Percentiles rank a stretch among this genome's conserved stretches.
phyloP scores from a whole-genome alignment of 2,329 filamentous ascomycete genomes.

The Thelonectria blattea region DNA sequence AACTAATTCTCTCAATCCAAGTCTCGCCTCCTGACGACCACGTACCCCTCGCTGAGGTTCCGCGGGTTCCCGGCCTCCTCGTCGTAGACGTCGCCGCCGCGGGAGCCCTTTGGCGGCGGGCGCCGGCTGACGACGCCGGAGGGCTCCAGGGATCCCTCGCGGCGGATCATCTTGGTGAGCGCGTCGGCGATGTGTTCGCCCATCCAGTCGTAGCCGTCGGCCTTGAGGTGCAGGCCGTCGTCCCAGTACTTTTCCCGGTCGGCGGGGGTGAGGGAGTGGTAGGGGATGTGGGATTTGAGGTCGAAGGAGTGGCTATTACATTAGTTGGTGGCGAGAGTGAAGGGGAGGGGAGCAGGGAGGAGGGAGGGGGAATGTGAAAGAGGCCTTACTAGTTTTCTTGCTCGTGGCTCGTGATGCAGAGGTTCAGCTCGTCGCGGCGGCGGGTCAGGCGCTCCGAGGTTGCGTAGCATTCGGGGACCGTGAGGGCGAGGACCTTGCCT shows the following conservation, averaged over 20 bases:
- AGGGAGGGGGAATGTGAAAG: background rate
- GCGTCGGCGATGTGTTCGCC: constrained; percentile 61
- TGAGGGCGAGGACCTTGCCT: constrained; percentile 66
- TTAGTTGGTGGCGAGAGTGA: background rate
- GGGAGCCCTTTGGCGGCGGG: background rate
- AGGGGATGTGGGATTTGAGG: constrained; percentile 60
- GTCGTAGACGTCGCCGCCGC: constrained; percentile 45
- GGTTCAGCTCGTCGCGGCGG: constrained; percentile 56
- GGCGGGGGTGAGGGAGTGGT: constrained; percentile 52
- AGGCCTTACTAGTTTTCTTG: constrained; percentile 58
- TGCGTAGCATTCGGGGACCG: constrained; percentile 60
- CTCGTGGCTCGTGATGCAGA: constrained; percentile 56
- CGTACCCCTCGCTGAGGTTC: constrained; percentile 57
- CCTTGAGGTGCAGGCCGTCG: constrained; percentile 65
- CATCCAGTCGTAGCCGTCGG: constrained; percentile 67
- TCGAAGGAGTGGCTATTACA: constrained; percentile 62
- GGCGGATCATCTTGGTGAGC: constrained; percentile 54
- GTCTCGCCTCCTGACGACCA: constrained; percentile 59
- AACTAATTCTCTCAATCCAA: constrained; percentile 51
- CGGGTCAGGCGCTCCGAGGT: constrained; percentile 39
- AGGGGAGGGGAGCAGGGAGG: too few relatives aligned
- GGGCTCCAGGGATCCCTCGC: constrained; percentile 37
- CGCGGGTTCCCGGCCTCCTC: constrained; percentile 58
- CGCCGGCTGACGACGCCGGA: constrained; percentile 4
- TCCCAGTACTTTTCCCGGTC: constrained; percentile 62